phyloP scores from a whole-genome alignment of 768 basidiomycete species.

The Agaricus subrufescens region DNA sequence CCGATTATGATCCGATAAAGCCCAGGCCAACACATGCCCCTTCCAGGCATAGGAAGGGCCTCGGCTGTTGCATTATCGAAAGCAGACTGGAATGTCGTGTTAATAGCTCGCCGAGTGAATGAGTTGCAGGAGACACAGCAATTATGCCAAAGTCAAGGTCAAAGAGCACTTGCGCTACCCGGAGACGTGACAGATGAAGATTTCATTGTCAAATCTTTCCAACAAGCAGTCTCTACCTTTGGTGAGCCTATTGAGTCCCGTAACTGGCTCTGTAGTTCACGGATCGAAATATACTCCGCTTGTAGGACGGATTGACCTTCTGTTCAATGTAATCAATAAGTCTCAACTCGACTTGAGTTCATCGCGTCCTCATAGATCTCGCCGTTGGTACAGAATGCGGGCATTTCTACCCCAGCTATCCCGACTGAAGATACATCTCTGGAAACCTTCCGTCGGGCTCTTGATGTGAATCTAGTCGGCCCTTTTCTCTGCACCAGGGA shows the following conservation, averaged over 20 bases:
- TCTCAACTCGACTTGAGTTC: background rate
- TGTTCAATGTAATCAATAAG: slow-evolving; percentile 65
- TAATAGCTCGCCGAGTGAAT: slow-evolving; percentile 58
- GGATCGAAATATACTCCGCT: too few relatives aligned
- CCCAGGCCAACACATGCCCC: background rate
- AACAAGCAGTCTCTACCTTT: slow-evolving; percentile 45
- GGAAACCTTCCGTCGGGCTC: slow-evolving; percentile 55
- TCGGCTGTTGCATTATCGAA: slow-evolving; percentile 65
- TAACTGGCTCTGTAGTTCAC: too few relatives aligned
- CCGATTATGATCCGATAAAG: background rate
- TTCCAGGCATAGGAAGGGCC: slow-evolving; percentile 55
- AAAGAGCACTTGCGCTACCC: slow-evolving; percentile 35
- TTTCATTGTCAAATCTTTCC: slow-evolving; percentile 60
- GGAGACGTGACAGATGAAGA: slow-evolving; percentile 66
- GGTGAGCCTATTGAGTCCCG: slow-evolving; percentile 31
- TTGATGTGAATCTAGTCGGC: slow-evolving; percentile 70
- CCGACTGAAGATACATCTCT: slow-evolving; percentile 60
- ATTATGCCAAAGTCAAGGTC: slow-evolving; percentile 29
- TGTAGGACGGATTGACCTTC: slow-evolving; percentile 61
- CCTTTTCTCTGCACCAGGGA: slow-evolving; percentile 75
- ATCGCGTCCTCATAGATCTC: background rate
- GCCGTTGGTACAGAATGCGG: slow-evolving; percentile 59
- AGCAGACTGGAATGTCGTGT: slow-evolving; percentile 63
- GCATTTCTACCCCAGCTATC: slow-evolving; percentile 42
- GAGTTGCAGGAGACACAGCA: slow-evolving; percentile 55